These are phyloP conservation scores for Neurospora hispaniola DNA, from an alignment of 495 filamentous ascomycete genomes.

Conservation along the genomic window DNA sequence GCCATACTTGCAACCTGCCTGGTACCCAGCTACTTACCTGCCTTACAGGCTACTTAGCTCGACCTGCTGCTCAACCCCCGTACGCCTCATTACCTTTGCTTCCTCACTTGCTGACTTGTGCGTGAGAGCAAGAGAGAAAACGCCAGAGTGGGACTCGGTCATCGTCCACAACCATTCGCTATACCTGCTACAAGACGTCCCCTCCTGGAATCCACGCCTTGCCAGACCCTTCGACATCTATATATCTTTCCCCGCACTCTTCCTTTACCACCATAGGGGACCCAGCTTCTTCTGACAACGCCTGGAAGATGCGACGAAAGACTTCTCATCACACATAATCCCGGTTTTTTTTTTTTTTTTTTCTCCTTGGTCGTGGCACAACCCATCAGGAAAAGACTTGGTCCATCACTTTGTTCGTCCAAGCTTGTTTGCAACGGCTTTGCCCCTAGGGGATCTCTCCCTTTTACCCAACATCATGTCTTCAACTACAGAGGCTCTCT, in stretches of 20 bases:
- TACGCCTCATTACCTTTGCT: not conserved
- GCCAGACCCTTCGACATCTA: conserved; percentile 7
- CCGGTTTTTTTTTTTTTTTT: not conserved
- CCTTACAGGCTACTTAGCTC: conserved; percentile 10
- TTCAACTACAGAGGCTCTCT: conserved; percentile 2
- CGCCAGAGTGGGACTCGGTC: conserved; percentile 10
- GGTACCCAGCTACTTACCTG: not conserved
- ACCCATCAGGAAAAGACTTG: not conserved
- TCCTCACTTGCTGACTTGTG: conserved; percentile 18
- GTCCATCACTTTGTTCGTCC: not conserved
- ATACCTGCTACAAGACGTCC: conserved; percentile 9
- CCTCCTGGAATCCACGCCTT: conserved; percentile 6
- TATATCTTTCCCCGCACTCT: conserved; percentile 19
- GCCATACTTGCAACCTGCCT: conserved; percentile 13
- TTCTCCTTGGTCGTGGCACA: conserved; percentile 3
- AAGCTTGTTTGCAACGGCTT: not conserved
- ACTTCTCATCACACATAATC: conserved; percentile 13
- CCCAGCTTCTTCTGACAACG: conserved; percentile 5
- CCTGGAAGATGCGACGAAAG: conserved; percentile 20
- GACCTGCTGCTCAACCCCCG: not conserved
- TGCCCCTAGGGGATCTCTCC: not conserved
- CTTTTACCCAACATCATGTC: conserved; percentile 14
- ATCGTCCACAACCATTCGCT: conserved; percentile 15
- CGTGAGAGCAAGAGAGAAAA: conserved; percentile 2
- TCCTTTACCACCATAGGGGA: not conserved